Conservation (phyloP, 2,329 filamentous ascomycete genomes). For the Ophiostoma quercus region DNA sequence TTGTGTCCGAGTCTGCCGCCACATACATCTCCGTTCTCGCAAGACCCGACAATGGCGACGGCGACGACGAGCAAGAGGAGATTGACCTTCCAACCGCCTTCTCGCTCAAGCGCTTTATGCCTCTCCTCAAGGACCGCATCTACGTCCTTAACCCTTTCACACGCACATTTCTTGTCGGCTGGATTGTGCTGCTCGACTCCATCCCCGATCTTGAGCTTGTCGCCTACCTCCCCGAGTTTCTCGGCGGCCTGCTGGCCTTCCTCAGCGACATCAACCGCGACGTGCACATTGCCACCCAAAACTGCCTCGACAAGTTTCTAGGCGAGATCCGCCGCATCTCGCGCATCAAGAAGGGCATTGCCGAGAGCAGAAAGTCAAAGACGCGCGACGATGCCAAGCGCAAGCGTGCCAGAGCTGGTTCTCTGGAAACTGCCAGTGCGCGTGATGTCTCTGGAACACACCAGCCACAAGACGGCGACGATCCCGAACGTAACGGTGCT, state of each 20-base stretch:
- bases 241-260: slow-evolving; percentile 84
- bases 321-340: slow-evolving; percentile 93
- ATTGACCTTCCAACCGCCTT: slow-evolving; percentile 73
- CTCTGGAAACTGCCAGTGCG: slow-evolving; percentile 58
- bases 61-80: slow-evolving; percentile 39
- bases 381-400: slow-evolving; percentile 55
- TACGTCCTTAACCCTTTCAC: slow-evolving; percentile 93
- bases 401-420: slow-evolving; percentile 56
- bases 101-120: slow-evolving; percentile 84
- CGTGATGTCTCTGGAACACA: slow-evolving; percentile 48
- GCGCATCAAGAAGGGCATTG: slow-evolving; percentile 83
- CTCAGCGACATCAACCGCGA: slow-evolving; percentile 86
- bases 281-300: slow-evolving; percentile 90
- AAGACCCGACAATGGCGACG: slow-evolving; percentile 40
- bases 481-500: slow-evolving; percentile 51
- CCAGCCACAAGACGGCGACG: slow-evolving; percentile 33
- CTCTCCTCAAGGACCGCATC: slow-evolving; percentile 87
- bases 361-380: slow-evolving; percentile 71
- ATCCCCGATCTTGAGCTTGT: slow-evolving; percentile 96
- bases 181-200: slow-evolving; percentile 90
- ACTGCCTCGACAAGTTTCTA: slow-evolving; percentile 81
- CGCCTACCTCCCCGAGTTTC: slow-evolving; percentile 83
- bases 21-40: slow-evolving; percentile 91
- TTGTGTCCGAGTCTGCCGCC: slow-evolving; percentile 89
- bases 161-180: slow-evolving; percentile 88